Evolutionary conservation across 495 filamentous ascomycete genomes (phyloP).

Genomic region (Letharia columbiana): DNA sequence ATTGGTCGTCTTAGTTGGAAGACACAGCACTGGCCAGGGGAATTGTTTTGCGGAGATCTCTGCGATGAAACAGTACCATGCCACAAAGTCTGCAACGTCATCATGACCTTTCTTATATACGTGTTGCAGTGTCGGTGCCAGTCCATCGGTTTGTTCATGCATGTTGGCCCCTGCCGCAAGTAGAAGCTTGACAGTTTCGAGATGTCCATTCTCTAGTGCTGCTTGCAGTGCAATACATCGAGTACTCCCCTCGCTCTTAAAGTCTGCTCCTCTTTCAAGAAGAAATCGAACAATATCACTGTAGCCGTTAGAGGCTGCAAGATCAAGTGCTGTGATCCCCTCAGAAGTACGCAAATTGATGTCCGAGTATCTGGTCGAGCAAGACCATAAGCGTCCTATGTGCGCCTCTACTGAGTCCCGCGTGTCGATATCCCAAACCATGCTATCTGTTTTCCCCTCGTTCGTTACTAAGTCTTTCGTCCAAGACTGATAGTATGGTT

Average conservation of each 20-base stretch:
- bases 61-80: too few relatives aligned
- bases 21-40: too few relatives aligned
- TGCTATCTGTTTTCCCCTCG: not conserved
- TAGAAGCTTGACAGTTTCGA: conserved; percentile 9
- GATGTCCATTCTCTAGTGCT: conserved; percentile 11
- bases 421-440: not conserved
- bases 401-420: not conserved
- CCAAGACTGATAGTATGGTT: not conserved
- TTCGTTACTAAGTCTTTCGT: not conserved
- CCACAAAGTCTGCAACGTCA: not conserved
- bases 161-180: not conserved
- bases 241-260: not conserved
- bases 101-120: not conserved
- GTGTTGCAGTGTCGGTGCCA: not conserved
- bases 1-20: too few relatives aligned
- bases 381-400: not conserved
- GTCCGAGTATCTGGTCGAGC: not conserved
- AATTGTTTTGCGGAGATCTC: too few relatives aligned
- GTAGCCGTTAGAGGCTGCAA: conserved; percentile 7
- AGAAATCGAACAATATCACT: conserved; percentile 3
- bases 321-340: conserved; percentile 6
- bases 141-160: not conserved
- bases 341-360: not conserved
- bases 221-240: conserved; percentile 7
- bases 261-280: conserved; percentile 1